Evolutionary conservation across 805 yeast genomes (phyloP).

Genomic region (Candida sithepensis): DNA sequence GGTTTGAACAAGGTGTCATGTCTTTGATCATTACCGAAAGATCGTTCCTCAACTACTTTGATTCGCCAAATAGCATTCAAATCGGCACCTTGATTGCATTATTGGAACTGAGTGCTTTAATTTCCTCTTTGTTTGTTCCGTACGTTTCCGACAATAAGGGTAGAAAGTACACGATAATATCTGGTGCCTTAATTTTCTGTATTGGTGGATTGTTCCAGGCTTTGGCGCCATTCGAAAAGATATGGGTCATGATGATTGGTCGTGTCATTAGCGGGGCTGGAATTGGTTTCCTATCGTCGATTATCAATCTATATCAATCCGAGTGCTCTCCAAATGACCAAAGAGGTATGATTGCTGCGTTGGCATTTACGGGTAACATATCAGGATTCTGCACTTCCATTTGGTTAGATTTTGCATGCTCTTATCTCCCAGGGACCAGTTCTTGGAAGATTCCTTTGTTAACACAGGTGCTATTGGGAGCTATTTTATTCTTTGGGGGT

Average conservation of each 20-base stretch:
- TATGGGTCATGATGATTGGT: slow-evolving; percentile 63
- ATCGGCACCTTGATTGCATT: slow-evolving; percentile 85
- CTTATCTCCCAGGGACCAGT: slow-evolving; percentile 54
- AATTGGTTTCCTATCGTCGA: slow-evolving; percentile 77
- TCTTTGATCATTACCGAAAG: slow-evolving; percentile 75
- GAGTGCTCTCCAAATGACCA: slow-evolving; percentile 87
- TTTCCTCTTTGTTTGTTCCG: slow-evolving; percentile 72
- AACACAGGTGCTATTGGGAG: slow-evolving; percentile 70
- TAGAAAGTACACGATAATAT: slow-evolving; percentile 68
- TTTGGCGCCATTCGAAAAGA: slow-evolving; percentile 38
- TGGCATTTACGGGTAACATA: slow-evolving; percentile 84
- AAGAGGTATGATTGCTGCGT: slow-evolving; percentile 80
- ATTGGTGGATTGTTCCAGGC: slow-evolving; percentile 75
- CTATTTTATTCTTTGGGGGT: slow-evolving; percentile 64
- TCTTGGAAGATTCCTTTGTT: slow-evolving; percentile 81
- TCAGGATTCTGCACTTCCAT: slow-evolving; percentile 78
- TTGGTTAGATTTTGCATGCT: slow-evolving; percentile 81
- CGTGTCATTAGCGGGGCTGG: slow-evolving; percentile 82
- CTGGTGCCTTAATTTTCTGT: slow-evolving; percentile 72
- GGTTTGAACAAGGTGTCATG: slow-evolving; percentile 76
- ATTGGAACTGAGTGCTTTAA: slow-evolving; percentile 77
- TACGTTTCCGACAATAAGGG: slow-evolving; percentile 72
- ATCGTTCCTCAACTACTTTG: slow-evolving; percentile 62
- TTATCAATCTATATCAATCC: slow-evolving; percentile 84
- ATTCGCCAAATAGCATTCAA: slow-evolving; percentile 64